Evolutionary conservation across 139 green algal species (phyloP).

Genomic region (Chlamydomonas sp.): DNA sequence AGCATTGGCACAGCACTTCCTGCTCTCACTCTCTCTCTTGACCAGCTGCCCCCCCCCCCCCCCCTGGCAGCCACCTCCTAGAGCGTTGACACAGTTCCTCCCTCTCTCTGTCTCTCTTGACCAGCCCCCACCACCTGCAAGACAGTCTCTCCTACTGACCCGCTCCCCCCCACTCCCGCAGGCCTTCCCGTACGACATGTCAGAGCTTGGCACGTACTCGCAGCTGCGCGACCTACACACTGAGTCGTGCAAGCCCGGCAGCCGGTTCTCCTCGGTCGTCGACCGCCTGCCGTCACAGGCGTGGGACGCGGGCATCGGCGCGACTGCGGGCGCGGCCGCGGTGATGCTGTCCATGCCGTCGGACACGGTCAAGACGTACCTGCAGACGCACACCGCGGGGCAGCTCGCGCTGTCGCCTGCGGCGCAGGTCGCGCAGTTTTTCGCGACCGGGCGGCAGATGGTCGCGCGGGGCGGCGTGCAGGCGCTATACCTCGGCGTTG

Average conservation of each 20-base stretch:
- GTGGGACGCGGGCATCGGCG: conserved; percentile 48
- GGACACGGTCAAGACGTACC: conserved; percentile 62
- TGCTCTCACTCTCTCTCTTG: too few species aligned
- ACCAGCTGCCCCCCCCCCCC: too few species aligned
- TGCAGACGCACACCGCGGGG: conserved; percentile 28
- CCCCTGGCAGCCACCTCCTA: too few species aligned
- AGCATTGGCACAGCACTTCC: too few species aligned
- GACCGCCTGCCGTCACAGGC: background rate
- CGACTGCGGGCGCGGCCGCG: conserved; percentile 33
- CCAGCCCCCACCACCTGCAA: too few species aligned
- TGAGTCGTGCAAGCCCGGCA: background rate
- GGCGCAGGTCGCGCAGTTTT: conserved; percentile 26
- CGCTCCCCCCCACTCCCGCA: conserved; percentile 59
- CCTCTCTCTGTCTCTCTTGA: too few species aligned
- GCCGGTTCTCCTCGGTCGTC: background rate
- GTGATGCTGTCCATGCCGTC: conserved; percentile 63
- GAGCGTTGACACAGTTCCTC: too few species aligned
- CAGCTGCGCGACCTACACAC: conserved; percentile 18
- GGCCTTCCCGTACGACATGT: conserved; percentile 55
- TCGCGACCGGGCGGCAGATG: conserved; percentile 28
- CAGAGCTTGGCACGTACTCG: conserved; percentile 37
- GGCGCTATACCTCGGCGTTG: conserved; percentile 53
- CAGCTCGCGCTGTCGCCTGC: background rate
- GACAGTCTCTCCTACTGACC: conserved; percentile 48
- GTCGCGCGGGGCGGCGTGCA: conserved; percentile 25